Evolutionary conservation across 805 yeast genomes (phyloP).

Genomic region (Candida gorgasii): DNA sequence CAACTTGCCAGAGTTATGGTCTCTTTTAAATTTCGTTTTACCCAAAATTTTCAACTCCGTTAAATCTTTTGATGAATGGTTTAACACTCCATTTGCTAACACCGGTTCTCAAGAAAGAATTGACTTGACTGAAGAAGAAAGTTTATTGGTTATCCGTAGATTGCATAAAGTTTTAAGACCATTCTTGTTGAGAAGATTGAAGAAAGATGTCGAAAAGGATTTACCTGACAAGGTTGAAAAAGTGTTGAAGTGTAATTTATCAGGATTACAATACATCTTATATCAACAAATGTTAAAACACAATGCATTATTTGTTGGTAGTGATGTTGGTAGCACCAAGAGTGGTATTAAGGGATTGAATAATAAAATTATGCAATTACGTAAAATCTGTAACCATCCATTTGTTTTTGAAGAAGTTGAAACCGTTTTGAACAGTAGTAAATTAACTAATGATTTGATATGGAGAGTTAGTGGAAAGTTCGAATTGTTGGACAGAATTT

Average conservation of each 20-base stretch:
- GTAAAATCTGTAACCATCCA: constrained; percentile 87
- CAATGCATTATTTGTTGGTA: constrained; percentile 68
- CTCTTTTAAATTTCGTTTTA: constrained; percentile 74
- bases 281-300: constrained; percentile 79
- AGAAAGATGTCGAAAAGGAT: constrained; percentile 85
- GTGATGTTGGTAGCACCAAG: constrained; percentile 57
- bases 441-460: constrained; percentile 62
- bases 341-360: constrained; percentile 76
- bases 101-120: constrained; percentile 81
- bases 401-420: constrained; percentile 85
- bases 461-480: constrained; percentile 83
- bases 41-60: constrained; percentile 86
- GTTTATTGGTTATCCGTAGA: constrained; percentile 77
- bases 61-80: constrained; percentile 87
- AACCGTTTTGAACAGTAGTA: constrained; percentile 61
- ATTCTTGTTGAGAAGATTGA: constrained; percentile 77
- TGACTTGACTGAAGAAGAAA: constrained; percentile 84
- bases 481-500: constrained; percentile 70
- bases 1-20: constrained; percentile 85
- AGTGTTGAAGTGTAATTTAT: constrained; percentile 75
- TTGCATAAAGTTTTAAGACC: constrained; percentile 86
- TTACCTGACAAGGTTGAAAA: constrained; percentile 83
- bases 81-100: constrained; percentile 84
- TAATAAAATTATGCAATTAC: constrained; percentile 80
- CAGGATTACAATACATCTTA: constrained; percentile 67